Evolutionary conservation across 2,329 filamentous ascomycete genomes (phyloP), one percentile per base, ranked within the genome.

Genomic region (Lomentospora prolificans): DNA sequence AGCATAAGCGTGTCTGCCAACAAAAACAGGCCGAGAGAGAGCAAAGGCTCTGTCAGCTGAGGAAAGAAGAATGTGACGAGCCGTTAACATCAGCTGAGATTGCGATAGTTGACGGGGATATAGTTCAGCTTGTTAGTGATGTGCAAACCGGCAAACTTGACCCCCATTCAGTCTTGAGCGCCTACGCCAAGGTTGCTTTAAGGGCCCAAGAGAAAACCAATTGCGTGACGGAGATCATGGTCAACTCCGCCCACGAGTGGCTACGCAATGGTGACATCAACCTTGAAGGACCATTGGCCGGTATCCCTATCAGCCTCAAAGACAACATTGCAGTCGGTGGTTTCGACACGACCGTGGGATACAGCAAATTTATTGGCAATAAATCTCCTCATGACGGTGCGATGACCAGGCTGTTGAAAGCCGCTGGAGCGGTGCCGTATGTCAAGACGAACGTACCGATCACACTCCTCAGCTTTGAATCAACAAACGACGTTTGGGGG

Each of bases 371-470:
- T 61, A 81, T 84, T 0, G 82, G 82, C 52, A 88, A 91, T 63
- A 85, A 85, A 12, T 73, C 77, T 36, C 56, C 67, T 0, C 69
- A 79, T 27, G 90, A 96, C 71, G 90, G 90, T 0, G 74, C 82
- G 2, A 81, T 90, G 64, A 85, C 89, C 22, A 80, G 79, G 56
- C 70, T 97, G 44, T 75, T 96, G 53, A 95, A 95, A 65, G 87
- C 94, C 66, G 89, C 90, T 2, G 88, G 91, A 22, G 90, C 91
- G 0, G 79, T 96, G 2, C 91, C 91, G 0, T 96, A 95, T 66
- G 89, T 91, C 60, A 97, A 96, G 75, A 96, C 91, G 0, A 94
- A 94, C 59, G 68, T 95, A 2, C 92, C 91, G 4, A 87, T 92
- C 57, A 95, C 90, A 0, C 78, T 96, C 1, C 77, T 95, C 41